Conservation (phyloP, 805 yeast species). For the Yamadazyma insecticola region DNA sequence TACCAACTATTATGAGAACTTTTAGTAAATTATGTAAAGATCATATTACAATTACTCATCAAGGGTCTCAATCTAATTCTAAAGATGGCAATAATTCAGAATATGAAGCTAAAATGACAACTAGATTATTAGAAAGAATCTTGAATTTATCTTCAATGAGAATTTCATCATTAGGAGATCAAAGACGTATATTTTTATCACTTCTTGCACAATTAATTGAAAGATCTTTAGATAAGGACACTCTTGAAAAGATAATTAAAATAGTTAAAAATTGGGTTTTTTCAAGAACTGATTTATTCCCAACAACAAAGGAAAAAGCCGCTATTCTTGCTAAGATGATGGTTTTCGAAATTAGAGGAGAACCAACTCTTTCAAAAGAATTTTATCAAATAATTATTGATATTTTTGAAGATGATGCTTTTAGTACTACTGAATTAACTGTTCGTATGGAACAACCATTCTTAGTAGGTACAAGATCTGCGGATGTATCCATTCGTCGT, state of each 20-base stretch:
- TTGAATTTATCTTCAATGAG: constrained; percentile 74
- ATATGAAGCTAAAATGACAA: constrained; percentile 75
- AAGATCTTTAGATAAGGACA: constrained; percentile 71
- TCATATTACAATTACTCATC: constrained; percentile 64
- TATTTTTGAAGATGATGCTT: constrained; percentile 73
- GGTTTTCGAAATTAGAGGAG: constrained; percentile 86
- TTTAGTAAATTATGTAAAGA: constrained; percentile 87
- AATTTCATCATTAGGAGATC: constrained; percentile 86
- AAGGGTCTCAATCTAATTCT: constrained; percentile 32
- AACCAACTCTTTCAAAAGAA: constrained; percentile 66
- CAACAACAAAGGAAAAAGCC: constrained; percentile 93
- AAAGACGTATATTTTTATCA: constrained; percentile 81
- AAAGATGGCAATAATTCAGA: constrained; percentile 41
- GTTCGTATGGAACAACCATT: constrained; percentile 96
- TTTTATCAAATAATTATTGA: constrained; percentile 85
- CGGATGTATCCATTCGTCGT: constrained; percentile 68
- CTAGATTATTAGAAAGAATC: constrained; percentile 69
- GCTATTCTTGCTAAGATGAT: constrained; percentile 91
- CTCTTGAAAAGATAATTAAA: constrained; percentile 67
- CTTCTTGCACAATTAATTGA: constrained; percentile 87
- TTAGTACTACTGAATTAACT: constrained; percentile 82
- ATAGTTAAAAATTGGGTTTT: constrained; percentile 90
- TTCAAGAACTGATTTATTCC: constrained; percentile 75
- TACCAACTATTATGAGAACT: constrained; percentile 78
- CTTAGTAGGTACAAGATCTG: constrained; percentile 83